These are phyloP conservation scores for Leccinellum albellum DNA, from an alignment of 768 basidiomycete genomes.

Conservation along the genomic window DNA sequence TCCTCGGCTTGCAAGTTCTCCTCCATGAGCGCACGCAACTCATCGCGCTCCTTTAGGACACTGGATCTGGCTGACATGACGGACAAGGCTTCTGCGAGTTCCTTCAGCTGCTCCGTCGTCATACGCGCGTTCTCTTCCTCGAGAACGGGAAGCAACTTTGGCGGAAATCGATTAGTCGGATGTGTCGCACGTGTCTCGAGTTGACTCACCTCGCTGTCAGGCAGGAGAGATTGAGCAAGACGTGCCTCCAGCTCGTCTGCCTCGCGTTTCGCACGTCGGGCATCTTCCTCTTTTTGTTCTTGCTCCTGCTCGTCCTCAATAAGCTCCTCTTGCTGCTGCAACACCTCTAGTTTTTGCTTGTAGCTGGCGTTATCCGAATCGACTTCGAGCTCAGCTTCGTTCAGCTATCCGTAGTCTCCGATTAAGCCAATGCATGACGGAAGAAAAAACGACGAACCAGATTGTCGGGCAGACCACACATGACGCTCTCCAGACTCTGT, in stretches of 20 bases:
- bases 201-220: constrained; percentile 77
- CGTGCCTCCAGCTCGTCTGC: constrained; percentile 75
- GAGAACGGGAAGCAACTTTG: constrained; percentile 59
- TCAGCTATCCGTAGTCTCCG: constrained; percentile 53
- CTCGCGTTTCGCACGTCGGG: constrained; percentile 81
- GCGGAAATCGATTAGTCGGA: background rate
- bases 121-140: constrained; percentile 81
- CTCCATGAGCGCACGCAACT: constrained; percentile 87
- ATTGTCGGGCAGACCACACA: constrained; percentile 91
- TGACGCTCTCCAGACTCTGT: constrained; percentile 79
- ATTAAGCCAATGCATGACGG: background rate
- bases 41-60: constrained; percentile 93
- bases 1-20: constrained; percentile 90
- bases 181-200: background rate
- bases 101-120: constrained; percentile 94
- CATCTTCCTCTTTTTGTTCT: constrained; percentile 91
- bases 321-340: constrained; percentile 98
- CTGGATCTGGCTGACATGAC: constrained; percentile 91
- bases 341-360: constrained; percentile 96
- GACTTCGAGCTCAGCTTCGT: constrained; percentile 95
- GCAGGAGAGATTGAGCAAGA: constrained; percentile 76
- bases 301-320: constrained; percentile 99
- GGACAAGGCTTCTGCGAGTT: constrained; percentile 86
- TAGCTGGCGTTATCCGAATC: constrained; percentile 91
- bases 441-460: constrained; percentile 53